Conservation (phyloP, 176 grass and related monocot genomes). For the Typha latifolia region DNA sequence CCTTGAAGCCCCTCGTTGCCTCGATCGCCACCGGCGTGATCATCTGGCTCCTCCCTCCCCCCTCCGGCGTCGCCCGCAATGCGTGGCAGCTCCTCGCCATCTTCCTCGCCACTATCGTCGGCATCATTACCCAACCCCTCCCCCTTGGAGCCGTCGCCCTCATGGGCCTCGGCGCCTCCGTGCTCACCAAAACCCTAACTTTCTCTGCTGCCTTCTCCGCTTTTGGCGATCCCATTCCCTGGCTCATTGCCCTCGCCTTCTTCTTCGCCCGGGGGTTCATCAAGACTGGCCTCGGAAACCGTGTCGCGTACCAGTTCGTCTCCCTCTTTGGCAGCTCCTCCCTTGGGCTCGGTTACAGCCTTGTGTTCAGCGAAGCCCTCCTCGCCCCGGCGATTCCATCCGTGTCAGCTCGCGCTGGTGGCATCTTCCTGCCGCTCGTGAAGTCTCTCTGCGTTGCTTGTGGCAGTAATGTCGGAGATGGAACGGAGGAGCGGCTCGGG, state of each 20-base stretch:
- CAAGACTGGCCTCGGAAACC: conserved; percentile 81
- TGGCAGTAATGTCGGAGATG: conserved; percentile 63
- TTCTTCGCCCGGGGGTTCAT: conserved; percentile 95
- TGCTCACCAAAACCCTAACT: conserved; percentile 74
- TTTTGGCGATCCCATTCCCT: conserved; percentile 92
- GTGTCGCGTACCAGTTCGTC: conserved; percentile 88
- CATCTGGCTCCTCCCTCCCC: conserved; percentile 66
- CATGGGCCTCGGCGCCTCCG: conserved; percentile 78
- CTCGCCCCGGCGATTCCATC: conserved; percentile 91
- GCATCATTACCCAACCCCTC: conserved; percentile 93
- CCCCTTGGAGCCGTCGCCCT: conserved; percentile 90
- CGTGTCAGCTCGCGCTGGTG: conserved; percentile 68
- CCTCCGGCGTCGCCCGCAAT: conserved; percentile 64
- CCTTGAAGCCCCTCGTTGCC: conserved; percentile 53
- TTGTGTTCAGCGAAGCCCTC: conserved; percentile 88
- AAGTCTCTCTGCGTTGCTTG: conserved; percentile 83
- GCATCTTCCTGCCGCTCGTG: conserved; percentile 89
- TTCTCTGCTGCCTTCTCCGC: conserved; percentile 91
- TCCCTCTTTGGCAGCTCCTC: conserved; percentile 71
- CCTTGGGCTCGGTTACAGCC: conserved; percentile 81
- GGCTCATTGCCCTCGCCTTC: conserved; percentile 99
- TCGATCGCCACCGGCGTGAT: conserved; percentile 49
- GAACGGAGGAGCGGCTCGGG: conserved; percentile 62
- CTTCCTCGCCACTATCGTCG: conserved; percentile 91
- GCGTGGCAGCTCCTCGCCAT: conserved; percentile 90